Percentiles rank a stretch among this genome's conserved stretches.
phyloP scores from a whole-genome alignment of 148 eudicot species.

The Vaccinium macrocarpon region DNA sequence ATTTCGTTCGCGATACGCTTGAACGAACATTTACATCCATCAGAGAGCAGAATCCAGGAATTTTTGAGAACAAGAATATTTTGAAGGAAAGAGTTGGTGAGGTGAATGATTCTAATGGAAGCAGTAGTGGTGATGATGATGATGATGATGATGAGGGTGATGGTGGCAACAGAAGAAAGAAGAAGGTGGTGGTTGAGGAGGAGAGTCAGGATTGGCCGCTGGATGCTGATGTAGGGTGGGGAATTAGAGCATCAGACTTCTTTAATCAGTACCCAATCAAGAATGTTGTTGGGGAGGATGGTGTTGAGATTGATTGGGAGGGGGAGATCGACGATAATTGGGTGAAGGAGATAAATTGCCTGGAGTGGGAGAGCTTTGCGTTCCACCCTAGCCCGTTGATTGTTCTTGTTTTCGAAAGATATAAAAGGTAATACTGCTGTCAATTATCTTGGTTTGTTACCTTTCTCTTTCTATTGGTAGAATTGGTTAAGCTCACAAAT shows the following conservation, averaged over 20 bases:
- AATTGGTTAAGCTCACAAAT: neutral
- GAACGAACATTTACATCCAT: constrained; percentile 68
- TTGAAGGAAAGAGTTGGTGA: constrained; percentile 43
- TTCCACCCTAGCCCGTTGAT: constrained; percentile 93
- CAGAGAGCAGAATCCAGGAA: constrained; percentile 57
- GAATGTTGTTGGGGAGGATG: constrained; percentile 85
- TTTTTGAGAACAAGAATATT: constrained; percentile 34
- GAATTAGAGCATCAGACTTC: constrained; percentile 52
- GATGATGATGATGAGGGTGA: constrained; percentile 34
- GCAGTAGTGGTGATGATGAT: constrained; percentile 24
- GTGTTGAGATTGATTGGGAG: constrained; percentile 88
- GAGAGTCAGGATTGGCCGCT: constrained; percentile 85
- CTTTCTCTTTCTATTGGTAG: neutral
- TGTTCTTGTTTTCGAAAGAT: constrained; percentile 95
- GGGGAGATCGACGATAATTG: constrained; percentile 83
- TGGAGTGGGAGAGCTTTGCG: constrained; percentile 96
- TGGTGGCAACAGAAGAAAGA: constrained; percentile 32
- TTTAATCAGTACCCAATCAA: constrained; percentile 61
- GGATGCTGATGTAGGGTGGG: constrained; percentile 98
- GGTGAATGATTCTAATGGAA: constrained; percentile 29
- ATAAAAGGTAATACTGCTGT: constrained; percentile 54
- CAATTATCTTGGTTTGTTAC: neutral
- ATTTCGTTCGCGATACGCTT: constrained; percentile 56
- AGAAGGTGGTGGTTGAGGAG: constrained; percentile 19
- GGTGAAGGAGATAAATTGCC: constrained; percentile 90